Evolutionary conservation across 2,329 filamentous ascomycete genomes (phyloP), one percentile per base, ranked within the genome.

Genomic region (Colletotrichum plurivorum): DNA sequence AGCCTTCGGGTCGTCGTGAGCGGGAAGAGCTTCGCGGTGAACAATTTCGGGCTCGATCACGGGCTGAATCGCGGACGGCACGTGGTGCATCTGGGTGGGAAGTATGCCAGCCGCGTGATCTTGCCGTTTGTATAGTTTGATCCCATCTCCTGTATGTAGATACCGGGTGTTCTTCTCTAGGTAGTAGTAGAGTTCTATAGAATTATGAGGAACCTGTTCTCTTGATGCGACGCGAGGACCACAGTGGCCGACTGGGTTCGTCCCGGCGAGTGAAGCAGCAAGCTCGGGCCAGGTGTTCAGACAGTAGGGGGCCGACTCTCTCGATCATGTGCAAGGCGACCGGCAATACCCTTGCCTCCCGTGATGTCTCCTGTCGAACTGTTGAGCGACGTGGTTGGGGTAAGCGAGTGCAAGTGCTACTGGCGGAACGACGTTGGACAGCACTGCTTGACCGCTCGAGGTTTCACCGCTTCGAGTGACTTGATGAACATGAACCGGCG

Each of bases 11-110:
- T 75, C 3, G 69, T 69, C 15, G 67, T 76, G 6, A 71, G 76
- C 78, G 69, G 75, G 3, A 59, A 67, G 12, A 73, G 67, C 20
- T 54, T 69, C 18, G 70, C 67, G 5, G 71, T 76, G 4, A 76
- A 25, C 36, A 67, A 58, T 18, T 67, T 67, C 15, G 59, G 52
- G n/a, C 15, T 16, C 25, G 43, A 64, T 31, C 45, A 53, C 45
- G 22, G 12, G 3, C 39, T 64, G 71, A 76, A 75, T 45, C 70
- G 69, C 52, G 75, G 73, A 2, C 46, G 41, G 12, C 74, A 76
- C 39, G 15, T 58, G 5, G 39, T 76, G 27, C 73, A 76, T 16
- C 22, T 74, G 5, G 75, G 75, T 1, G 72, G 69, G 4, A 69
- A 73, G 7, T 59, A 59, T 27, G 54, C 64, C 5, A 76, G 75